Percentiles rank a stretch among this genome's conserved stretches.
These are phyloP conservation scores for Sisymbrium irio DNA, from an alignment of 345 rosid species.

Conservation along the genomic window DNA sequence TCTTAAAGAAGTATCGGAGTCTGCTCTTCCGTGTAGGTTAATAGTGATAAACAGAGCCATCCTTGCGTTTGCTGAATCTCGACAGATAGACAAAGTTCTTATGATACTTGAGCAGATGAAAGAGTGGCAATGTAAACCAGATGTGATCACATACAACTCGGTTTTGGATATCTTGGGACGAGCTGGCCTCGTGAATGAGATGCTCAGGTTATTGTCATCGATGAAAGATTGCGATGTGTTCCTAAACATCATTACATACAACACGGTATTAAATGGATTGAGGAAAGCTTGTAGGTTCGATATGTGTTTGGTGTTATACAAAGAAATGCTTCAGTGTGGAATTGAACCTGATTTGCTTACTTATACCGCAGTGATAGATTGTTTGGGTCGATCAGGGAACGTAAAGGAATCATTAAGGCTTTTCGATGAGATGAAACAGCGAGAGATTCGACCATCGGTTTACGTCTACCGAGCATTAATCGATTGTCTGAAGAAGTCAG, in stretches of 20 bases:
- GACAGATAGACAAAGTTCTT: slow-evolving; percentile 66
- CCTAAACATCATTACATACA: slow-evolving; percentile 64
- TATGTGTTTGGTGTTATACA: slow-evolving; percentile 49
- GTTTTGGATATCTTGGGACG: slow-evolving; percentile 65
- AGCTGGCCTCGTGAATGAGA: slow-evolving; percentile 55
- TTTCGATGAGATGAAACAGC: slow-evolving; percentile 66
- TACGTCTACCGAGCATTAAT: slow-evolving; percentile 54
- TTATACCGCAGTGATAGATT: slow-evolving; percentile 68
- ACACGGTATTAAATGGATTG: slow-evolving; percentile 64
- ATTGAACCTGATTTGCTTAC: slow-evolving; percentile 74
- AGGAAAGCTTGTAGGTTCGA: slow-evolving; percentile 70
- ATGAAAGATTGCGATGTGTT: slow-evolving; percentile 54
- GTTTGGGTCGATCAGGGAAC: slow-evolving; percentile 75
- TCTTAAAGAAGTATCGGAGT: slow-evolving; percentile 47
- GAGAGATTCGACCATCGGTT: slow-evolving; percentile 61
- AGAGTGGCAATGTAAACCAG: slow-evolving; percentile 52
- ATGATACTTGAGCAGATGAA: slow-evolving; percentile 50
- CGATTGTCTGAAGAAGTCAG: slow-evolving; percentile 31
- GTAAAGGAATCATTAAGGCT: slow-evolving; percentile 56
- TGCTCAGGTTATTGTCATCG: slow-evolving; percentile 49
- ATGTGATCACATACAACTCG: slow-evolving; percentile 67
- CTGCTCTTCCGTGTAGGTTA: slow-evolving; percentile 42
- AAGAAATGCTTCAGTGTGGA: slow-evolving; percentile 59
- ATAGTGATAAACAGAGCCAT: slow-evolving; percentile 58
- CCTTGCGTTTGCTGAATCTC: slow-evolving; percentile 58